phyloP scores from a whole-genome alignment of 345 rosid species.

The Iberis pinnata region DNA sequence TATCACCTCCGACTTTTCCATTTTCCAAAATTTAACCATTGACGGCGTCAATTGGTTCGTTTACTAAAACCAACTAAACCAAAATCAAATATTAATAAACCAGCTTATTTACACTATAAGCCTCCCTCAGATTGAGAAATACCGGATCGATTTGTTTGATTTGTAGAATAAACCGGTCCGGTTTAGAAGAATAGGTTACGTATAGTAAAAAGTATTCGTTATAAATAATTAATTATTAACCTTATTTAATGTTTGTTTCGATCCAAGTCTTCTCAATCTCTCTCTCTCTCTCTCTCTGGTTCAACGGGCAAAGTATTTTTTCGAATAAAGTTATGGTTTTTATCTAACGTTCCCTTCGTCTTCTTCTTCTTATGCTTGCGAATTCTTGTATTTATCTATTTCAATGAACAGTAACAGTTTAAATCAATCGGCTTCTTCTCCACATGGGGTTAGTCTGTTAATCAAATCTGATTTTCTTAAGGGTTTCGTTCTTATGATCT shows the following conservation, averaged over 20 bases:
- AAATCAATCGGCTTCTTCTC: constrained; percentile 50
- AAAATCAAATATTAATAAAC: background rate
- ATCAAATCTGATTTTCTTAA: constrained; percentile 11
- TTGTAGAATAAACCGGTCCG: constrained; percentile 17
- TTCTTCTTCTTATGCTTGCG: constrained; percentile 14
- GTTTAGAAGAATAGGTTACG: constrained; percentile 16
- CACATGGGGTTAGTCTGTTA: constrained; percentile 37
- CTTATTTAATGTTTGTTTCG: constrained; percentile 20
- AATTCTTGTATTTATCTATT: constrained; percentile 12
- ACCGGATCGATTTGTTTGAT: too few species aligned
- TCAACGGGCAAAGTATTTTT: constrained; percentile 82
- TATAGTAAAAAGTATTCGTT: constrained; percentile 49
- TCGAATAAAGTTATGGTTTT: constrained; percentile 41
- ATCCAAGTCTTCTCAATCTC: constrained; percentile 24
- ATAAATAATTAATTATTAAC: constrained; percentile 20
- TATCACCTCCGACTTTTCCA: constrained; percentile 9
- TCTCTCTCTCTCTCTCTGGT: constrained; percentile 40
- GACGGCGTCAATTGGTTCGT: constrained; percentile 23
- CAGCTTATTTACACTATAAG: too few species aligned
- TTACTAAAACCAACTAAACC: constrained; percentile 6
- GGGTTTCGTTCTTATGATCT: constrained; percentile 24
- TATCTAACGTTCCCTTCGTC: constrained; percentile 26
- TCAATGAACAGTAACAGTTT: constrained; percentile 46
- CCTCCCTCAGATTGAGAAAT: too few species aligned
- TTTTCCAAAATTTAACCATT: background rate